Base-by-base conservation (phyloP, 768 basidiomycete genomes). In the Dentipellis fragilis region DNA sequence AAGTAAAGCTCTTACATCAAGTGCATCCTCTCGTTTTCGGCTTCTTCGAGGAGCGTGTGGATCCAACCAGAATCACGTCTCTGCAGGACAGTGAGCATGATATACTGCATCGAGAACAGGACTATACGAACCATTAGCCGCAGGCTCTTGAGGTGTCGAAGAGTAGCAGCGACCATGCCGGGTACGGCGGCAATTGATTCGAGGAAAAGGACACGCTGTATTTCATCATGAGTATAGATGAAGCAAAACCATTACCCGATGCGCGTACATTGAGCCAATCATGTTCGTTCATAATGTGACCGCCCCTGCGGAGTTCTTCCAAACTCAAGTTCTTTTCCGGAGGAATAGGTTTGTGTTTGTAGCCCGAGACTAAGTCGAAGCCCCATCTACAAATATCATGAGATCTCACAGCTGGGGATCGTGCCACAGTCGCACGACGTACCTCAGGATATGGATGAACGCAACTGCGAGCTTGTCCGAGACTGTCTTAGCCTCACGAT, bases 1-100 rank as follows among this genome's bases (percentile, higher is more conserved):
- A 49, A 39, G 29, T 14, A 52, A 54, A 39, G 29, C 10, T 23
- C 79, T 64, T 57, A 89, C 87, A 94, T 88, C 52, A 94, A 76
- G 68, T 95, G 93, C 90, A 96, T 95, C 37, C 95, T 76, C 72
- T 99, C 95, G 67, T 98, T 98, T 66, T 98, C 93, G 11, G 93
- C 93, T 72, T 96, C 95, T 66, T 93, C 87, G 16, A 96, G 73
- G 46, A 92, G 80, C 6, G 92, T 94, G 67, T 93, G 90, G 60
- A 96, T 96, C 93, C 93, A 93, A 38, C 80, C 77, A 23, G 74
- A 75, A 63, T 81, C 79, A 57, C 79, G 74, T 62, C 73, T 70
- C 75, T 80, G 58, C n/a, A 10, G 29, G 40, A 11, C 10, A 17
- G 5, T 29, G 42, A 10, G 49, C 55, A 23, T 54, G 57, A 52